Base-by-base conservation (phyloP, 2,329 filamentous ascomycete genomes). In the Chrysosporium queenslandicum region DNA sequence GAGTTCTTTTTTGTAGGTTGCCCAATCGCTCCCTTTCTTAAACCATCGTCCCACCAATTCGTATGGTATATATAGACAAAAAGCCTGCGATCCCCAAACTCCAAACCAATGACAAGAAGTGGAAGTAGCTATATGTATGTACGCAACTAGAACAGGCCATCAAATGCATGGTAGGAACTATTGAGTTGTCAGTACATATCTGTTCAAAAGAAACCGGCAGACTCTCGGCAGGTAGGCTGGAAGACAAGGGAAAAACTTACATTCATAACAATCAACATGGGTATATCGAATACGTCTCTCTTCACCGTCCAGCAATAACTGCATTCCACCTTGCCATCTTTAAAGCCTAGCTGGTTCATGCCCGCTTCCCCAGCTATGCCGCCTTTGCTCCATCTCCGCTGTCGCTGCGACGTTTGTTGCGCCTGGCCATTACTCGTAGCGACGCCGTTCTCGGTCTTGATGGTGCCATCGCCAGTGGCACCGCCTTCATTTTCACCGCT, bases 221-320 rank as follows among this genome's bases (percentile, higher is more conserved):
- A 37, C 32, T 4, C 34, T 20, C 25, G 41, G 40, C 50, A 30
- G 23, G 18, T 23, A 50, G 7, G 18, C 4, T 4, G 14, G 14
- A 18, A 37, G 34, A 34, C 12, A 34, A 34, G 12, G 12, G 3
- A 30, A 16, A 37, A 18, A 83, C 90, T 84, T 69, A 96, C 92
- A 73, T 96, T 96, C 75, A 97, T 91, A 64, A 96, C 87, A 68
- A 97, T 94, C 73, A 97, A 77, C 88, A 96, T 95, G 20, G 92
- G 92, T 69, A 97, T 95, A 72, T 97, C 91, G 72, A 97, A 97
- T 37, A 92, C 87, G 68, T 98, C 92, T 58, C 91, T 79, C 73
- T 95, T 95, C 57, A 97, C 90, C 58, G 87, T 91, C 90, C 91
- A 97, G 73, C 87, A 94, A 71, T 94, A 95, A 62, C 86, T 89